phyloP scores from a whole-genome alignment of 1,284 basidiomycete species.

The Phaffia rhodozyma region DNA sequence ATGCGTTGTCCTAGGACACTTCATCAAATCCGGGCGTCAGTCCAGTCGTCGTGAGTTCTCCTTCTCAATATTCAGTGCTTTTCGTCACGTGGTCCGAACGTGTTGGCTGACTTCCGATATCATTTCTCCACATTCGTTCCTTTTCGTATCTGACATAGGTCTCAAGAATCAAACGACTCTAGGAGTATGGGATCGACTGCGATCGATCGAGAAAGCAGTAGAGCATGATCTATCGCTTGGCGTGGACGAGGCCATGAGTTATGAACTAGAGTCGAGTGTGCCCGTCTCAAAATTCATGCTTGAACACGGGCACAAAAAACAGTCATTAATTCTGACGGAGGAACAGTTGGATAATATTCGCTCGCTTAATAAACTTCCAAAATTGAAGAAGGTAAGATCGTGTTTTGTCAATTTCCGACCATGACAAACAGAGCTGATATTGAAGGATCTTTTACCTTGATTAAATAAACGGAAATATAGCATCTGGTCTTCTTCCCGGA shows the following conservation, averaged over 20 bases:
- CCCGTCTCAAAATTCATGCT: no score
- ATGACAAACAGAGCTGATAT: not conserved
- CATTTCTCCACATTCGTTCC: not conserved
- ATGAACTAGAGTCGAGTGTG: not conserved
- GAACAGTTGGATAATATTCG: not conserved
- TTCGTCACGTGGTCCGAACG: not conserved
- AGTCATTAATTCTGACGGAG: not conserved
- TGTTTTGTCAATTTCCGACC: not conserved
- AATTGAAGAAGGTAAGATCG: not conserved
- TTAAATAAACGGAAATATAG: not conserved
- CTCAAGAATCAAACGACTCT: constrained; percentile 3
- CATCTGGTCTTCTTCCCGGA: constrained; percentile 11
- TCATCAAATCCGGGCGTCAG: not conserved
- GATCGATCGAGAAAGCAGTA: not conserved
- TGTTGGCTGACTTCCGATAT: not conserved
- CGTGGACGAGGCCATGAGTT: not conserved
- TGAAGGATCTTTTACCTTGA: not conserved
- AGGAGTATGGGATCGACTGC: not conserved
- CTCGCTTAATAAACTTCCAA: not conserved
- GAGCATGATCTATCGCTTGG: not conserved
- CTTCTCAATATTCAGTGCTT: no score
- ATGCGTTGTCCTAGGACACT: not conserved
- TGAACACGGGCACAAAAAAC: not conserved
- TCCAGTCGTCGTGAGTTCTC: no score
- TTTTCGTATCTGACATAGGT: not conserved